Evolutionary conservation across 2,329 filamentous ascomycete species (phyloP).

Genomic region (Pseudocercospora vitis): DNA sequence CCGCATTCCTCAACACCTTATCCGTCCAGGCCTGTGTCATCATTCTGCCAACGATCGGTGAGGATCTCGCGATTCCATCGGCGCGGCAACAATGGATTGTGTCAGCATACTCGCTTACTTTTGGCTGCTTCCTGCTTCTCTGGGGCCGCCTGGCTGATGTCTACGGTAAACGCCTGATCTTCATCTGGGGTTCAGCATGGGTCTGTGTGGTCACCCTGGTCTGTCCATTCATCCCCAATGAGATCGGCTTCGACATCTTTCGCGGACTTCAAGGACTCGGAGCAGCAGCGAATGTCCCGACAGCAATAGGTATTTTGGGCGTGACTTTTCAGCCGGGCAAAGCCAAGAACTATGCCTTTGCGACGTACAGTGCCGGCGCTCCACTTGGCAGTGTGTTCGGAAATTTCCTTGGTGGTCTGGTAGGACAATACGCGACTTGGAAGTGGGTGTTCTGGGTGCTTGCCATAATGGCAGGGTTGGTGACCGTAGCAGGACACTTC

Average conservation of each 20-base stretch:
- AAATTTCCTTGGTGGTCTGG: conserved; percentile 63
- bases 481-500: conserved; percentile 58
- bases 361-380: conserved; percentile 62
- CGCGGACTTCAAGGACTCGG: conserved; percentile 67
- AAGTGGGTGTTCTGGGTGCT: conserved; percentile 67
- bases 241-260: conserved; percentile 67
- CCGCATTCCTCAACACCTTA: conserved; percentile 37
- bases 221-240: conserved; percentile 64
- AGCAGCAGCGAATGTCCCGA: conserved; percentile 68
- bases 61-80: conserved; percentile 35
- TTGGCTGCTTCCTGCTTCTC: conserved; percentile 66
- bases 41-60: conserved; percentile 37
- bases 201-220: conserved; percentile 59
- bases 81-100: conserved; percentile 57
- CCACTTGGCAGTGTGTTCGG: conserved; percentile 65
- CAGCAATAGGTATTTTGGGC: conserved; percentile 68
- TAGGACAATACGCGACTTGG: conserved; percentile 64
- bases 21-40: conserved; percentile 38
- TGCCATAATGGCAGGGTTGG: conserved; percentile 59
- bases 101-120: conserved; percentile 64
- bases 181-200: conserved; percentile 64
- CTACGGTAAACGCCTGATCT: conserved; percentile 65
- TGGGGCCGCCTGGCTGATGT: conserved; percentile 69
- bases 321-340: conserved; percentile 66
- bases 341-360: conserved; percentile 70